Conservation (phyloP, 805 yeast genomes). For the Metschnikowia aberdeeniae region DNA sequence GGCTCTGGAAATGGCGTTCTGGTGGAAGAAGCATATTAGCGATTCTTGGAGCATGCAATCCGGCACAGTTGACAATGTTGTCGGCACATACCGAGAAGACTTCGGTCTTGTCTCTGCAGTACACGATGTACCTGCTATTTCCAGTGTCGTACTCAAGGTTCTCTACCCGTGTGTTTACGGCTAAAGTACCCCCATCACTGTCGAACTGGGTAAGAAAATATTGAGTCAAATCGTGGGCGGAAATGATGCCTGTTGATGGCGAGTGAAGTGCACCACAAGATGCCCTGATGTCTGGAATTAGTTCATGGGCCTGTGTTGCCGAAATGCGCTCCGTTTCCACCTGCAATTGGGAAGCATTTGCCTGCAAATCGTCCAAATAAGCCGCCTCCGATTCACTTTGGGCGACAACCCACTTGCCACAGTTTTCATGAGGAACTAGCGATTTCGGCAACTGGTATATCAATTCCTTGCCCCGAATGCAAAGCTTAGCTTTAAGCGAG, state of each 20-base stretch:
- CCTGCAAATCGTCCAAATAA: slow-evolving; percentile 51
- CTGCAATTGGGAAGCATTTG: slow-evolving; percentile 46
- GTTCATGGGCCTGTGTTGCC: slow-evolving; percentile 35
- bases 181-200: slow-evolving; percentile 58
- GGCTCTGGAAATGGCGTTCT: slow-evolving; percentile 53
- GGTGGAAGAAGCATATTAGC: slow-evolving; percentile 66
- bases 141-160: slow-evolving; percentile 27
- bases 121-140: slow-evolving; percentile 21
- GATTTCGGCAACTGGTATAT: slow-evolving; percentile 44
- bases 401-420: slow-evolving; percentile 89
- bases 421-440: slow-evolving; percentile 49
- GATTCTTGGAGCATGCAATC: slow-evolving; percentile 67
- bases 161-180: slow-evolving; percentile 56
- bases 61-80: slow-evolving; percentile 72
- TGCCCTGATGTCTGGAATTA: slow-evolving; percentile 69
- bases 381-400: slow-evolving; percentile 63
- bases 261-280: slow-evolving; percentile 59
- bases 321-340: slow-evolving; percentile 58
- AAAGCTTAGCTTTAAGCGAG: slow-evolving; percentile 62
- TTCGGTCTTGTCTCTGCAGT: slow-evolving; percentile 25
- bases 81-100: slow-evolving; percentile 46
- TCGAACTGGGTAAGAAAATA: slow-evolving; percentile 55
- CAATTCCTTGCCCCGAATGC: slow-evolving; percentile 69
- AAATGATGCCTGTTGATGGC: slow-evolving; percentile 80
- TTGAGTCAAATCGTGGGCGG: slow-evolving; percentile 72